Percentiles rank a stretch among this genome's conserved stretches.
These are phyloP conservation scores for Mytilinidion resinicola DNA, from an alignment of 495 filamentous ascomycete species.

Conservation along the genomic window DNA sequence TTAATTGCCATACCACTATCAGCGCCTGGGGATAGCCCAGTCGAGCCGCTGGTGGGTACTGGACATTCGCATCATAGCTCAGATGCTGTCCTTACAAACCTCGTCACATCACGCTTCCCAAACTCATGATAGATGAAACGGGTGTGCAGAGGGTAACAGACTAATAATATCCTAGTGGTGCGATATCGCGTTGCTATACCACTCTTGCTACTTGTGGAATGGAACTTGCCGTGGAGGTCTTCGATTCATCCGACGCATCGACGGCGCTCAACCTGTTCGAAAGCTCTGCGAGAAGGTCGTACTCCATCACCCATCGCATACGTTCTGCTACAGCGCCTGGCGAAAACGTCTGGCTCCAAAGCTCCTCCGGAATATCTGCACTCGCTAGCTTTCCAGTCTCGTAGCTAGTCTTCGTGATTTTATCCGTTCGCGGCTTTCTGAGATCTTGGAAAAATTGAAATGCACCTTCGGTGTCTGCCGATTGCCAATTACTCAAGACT, in stretches of 20 bases:
- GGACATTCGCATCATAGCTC: no score
- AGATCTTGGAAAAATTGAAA: slow-evolving; percentile 12
- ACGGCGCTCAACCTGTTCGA: neutral
- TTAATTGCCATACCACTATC: no score
- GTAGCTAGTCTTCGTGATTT: slow-evolving; percentile 11
- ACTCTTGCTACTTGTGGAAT: no score
- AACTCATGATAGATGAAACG: no score
- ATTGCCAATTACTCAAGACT: neutral
- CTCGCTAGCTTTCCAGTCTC: slow-evolving; percentile 12
- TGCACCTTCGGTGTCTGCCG: neutral
- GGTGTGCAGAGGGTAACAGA: no score
- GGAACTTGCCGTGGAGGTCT: neutral
- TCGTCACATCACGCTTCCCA: no score
- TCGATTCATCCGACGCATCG: neutral
- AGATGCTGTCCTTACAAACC: no score
- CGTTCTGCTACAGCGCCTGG: slow-evolving; percentile 1
- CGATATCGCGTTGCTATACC: no score
- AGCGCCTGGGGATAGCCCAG: no score
- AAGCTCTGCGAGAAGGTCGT: slow-evolving; percentile 7
- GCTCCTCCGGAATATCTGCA: slow-evolving; percentile 10
- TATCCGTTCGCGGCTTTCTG: slow-evolving; percentile 10
- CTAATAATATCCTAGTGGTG: no score
- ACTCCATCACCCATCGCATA: slow-evolving; percentile 15
- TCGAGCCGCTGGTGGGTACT: no score
- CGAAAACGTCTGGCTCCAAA: slow-evolving; percentile 1